phyloP scores from a whole-genome alignment of 2,329 filamentous ascomycete species.

The Verticillium alfalfae region DNA sequence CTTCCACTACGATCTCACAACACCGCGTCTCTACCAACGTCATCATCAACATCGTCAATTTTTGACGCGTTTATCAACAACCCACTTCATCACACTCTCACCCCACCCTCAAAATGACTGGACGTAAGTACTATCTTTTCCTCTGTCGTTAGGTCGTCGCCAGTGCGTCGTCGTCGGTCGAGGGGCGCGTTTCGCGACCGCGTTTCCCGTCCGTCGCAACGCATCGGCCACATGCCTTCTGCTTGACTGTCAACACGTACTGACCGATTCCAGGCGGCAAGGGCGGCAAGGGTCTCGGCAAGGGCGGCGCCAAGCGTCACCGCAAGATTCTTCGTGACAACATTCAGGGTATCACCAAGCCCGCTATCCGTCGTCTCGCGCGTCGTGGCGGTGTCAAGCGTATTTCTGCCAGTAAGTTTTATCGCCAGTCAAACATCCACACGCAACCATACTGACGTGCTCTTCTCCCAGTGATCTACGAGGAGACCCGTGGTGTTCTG shows the following conservation, averaged over 20 bases:
- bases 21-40: slow-evolving; percentile 8
- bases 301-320: slow-evolving; percentile 98
- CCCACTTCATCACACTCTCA: slow-evolving; percentile 7
- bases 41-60: slow-evolving; percentile 14
- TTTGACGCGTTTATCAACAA: slow-evolving; percentile 5
- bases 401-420: slow-evolving; percentile 83
- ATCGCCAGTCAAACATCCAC: neutral
- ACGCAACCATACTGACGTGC: neutral
- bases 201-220: neutral
- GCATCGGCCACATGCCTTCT: slow-evolving; percentile 3
- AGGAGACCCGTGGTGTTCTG: slow-evolving; percentile 71
- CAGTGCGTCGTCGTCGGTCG: slow-evolving; percentile 10
- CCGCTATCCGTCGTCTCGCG: slow-evolving; percentile 94
- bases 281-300: slow-evolving; percentile 95
- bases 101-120: slow-evolving; percentile 58
- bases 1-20: slow-evolving; percentile 13
- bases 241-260: neutral
- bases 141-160: slow-evolving; percentile 9
- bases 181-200: neutral
- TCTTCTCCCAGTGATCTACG: slow-evolving; percentile 59
- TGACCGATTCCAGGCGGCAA: slow-evolving; percentile 63
- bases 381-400: slow-evolving; percentile 99
- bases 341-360: slow-evolving; percentile 99
- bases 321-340: slow-evolving; percentile 99
- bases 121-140: slow-evolving; percentile 52